phyloP scores from a whole-genome alignment of 352 stramenopile species.

The Globisporangium solare region DNA sequence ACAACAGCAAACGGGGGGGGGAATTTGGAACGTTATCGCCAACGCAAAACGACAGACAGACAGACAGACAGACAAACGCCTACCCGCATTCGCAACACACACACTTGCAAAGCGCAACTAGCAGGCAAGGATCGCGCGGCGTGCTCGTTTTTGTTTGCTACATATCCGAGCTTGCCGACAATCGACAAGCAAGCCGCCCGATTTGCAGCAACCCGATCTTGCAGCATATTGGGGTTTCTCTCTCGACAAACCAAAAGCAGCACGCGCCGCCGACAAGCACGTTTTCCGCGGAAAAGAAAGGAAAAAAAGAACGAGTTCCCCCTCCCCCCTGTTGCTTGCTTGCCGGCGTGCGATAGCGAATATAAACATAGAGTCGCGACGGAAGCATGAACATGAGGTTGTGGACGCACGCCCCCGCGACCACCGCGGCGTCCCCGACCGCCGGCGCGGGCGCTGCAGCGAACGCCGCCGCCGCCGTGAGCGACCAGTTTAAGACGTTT shows the following conservation, averaged over 20 bases:
- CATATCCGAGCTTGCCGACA: slow-evolving; percentile 2
- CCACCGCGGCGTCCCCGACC: neutral
- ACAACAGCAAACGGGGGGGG: neutral
- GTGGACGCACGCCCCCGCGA: slow-evolving; percentile 8
- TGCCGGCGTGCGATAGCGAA: neutral
- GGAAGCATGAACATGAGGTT: slow-evolving; percentile 12
- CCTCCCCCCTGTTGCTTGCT: too few species aligned
- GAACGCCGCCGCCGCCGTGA: neutral
- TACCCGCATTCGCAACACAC: too few species aligned
- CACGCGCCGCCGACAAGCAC: too few species aligned
- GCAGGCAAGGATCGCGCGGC: neutral
- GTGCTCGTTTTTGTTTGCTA: neutral
- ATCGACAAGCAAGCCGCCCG: neutral
- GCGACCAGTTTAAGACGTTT: slow-evolving; percentile 13
- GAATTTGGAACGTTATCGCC: slow-evolving; percentile 12
- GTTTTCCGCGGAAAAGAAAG: too few species aligned
- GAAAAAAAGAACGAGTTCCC: too few species aligned
- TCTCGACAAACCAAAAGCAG: too few species aligned
- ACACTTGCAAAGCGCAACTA: neutral
- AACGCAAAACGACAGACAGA: neutral
- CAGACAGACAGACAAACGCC: too few species aligned
- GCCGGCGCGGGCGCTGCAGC: neutral
- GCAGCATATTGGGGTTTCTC: neutral
- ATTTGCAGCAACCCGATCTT: slow-evolving; percentile 2
- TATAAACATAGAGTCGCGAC: neutral